A percentile compares a stretch with the other conserved stretches of the same genome.
Evolutionary conservation across 495 filamentous ascomycete genomes (phyloP).

Genomic region (Aspergillus saccharolyticus): DNA sequence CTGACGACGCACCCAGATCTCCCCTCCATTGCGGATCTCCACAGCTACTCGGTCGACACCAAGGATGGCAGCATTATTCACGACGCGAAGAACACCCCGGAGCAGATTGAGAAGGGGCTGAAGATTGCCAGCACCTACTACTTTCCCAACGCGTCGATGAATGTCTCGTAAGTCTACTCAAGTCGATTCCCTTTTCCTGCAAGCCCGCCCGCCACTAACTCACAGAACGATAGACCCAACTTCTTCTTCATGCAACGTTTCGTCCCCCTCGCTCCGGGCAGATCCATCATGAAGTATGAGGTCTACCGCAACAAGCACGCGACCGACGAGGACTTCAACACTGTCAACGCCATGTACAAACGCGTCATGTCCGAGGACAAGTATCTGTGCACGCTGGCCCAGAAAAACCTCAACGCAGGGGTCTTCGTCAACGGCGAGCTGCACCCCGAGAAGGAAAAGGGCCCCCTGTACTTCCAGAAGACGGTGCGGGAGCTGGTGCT

Average conservation of each 20-base stretch:
- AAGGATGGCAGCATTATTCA: slow-evolving; percentile 39
- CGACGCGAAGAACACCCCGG: slow-evolving; percentile 32
- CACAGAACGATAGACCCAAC: slow-evolving; percentile 28
- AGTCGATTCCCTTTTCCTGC: slow-evolving; percentile 5
- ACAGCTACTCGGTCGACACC: slow-evolving; percentile 38
- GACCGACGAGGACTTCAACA: slow-evolving; percentile 39
- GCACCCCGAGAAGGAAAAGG: slow-evolving; percentile 42
- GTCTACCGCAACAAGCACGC: slow-evolving; percentile 44
- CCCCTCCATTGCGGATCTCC: slow-evolving; percentile 37
- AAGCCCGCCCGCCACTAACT: background rate
- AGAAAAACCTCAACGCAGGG: slow-evolving; percentile 41
- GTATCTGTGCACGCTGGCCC: slow-evolving; percentile 34
- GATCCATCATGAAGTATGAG: slow-evolving; percentile 39
- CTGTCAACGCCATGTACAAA: slow-evolving; percentile 39
- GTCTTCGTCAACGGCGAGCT: slow-evolving; percentile 44
- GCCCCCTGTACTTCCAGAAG: slow-evolving; percentile 43
- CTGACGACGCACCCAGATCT: slow-evolving; percentile 45
- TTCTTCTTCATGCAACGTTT: slow-evolving; percentile 47
- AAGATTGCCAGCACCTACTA: slow-evolving; percentile 39
- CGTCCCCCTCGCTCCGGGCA: slow-evolving; percentile 36
- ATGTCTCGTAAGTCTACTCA: slow-evolving; percentile 46
- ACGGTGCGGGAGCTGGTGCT: slow-evolving; percentile 35
- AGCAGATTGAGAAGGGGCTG: slow-evolving; percentile 27
- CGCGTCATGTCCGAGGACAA: slow-evolving; percentile 45
- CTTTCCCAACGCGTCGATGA: slow-evolving; percentile 44